Evolutionary conservation across 169 alveolate species (phyloP).

Genomic region (Perkinsus olseni): DNA sequence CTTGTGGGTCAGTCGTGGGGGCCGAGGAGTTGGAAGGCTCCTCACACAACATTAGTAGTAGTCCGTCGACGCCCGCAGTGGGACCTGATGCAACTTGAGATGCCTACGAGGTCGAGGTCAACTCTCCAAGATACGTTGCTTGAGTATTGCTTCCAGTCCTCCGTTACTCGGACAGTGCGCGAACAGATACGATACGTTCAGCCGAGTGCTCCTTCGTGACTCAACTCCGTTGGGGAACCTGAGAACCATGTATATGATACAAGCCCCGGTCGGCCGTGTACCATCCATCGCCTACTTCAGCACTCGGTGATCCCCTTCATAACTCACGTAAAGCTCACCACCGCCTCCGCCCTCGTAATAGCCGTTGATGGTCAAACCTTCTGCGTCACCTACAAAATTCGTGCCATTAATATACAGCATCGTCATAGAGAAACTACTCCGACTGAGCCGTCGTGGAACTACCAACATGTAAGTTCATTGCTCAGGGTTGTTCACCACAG

Average conservation of each 20-base stretch:
- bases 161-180: not conserved
- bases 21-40: not conserved
- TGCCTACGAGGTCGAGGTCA: not conserved
- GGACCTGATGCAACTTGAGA: not conserved
- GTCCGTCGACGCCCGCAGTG: not conserved
- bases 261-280: not conserved
- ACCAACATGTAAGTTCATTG: no score
- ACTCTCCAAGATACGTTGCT: not conserved
- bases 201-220: not conserved
- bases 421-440: not conserved
- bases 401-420: no score
- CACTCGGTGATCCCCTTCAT: not conserved
- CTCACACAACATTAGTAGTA: not conserved
- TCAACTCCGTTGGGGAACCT: not conserved
- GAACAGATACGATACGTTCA: not conserved
- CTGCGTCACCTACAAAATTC: not conserved
- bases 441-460: not conserved
- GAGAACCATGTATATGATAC: not conserved
- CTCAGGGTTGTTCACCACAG: no score
- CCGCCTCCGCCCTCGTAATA: not conserved
- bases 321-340: not conserved
- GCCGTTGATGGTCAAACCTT: not conserved
- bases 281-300: not conserved
- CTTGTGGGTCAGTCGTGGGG: not conserved
- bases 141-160: not conserved